Evolutionary conservation across 805 yeast species (phyloP).

Genomic region (Candida michaelii): DNA sequence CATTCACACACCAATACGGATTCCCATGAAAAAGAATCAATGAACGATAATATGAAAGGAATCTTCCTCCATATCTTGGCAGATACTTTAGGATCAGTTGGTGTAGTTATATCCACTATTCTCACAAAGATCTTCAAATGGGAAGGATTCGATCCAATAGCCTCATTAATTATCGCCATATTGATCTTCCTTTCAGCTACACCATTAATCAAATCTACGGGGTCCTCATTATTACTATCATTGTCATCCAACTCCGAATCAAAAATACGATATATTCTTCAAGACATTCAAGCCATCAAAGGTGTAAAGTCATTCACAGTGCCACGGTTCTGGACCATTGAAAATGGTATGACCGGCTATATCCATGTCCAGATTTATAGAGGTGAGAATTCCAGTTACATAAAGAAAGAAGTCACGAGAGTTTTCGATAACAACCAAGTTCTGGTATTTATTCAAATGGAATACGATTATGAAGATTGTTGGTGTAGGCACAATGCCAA

Average conservation of each 20-base stretch:
- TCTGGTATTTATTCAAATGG: slow-evolving; percentile 66
- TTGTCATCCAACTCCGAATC: slow-evolving; percentile 61
- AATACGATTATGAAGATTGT: slow-evolving; percentile 59
- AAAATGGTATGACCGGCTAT: slow-evolving; percentile 50
- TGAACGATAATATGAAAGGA: slow-evolving; percentile 82
- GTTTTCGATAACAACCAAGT: slow-evolving; percentile 51
- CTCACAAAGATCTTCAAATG: slow-evolving; percentile 64
- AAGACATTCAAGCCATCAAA: slow-evolving; percentile 64
- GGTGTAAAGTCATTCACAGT: slow-evolving; percentile 85
- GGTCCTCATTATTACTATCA: slow-evolving; percentile 66
- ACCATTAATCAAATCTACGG: slow-evolving; percentile 81
- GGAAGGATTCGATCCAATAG: slow-evolving; percentile 88
- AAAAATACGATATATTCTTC: slow-evolving; percentile 59
- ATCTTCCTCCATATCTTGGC: slow-evolving; percentile 92
- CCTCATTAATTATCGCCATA: slow-evolving; percentile 82
- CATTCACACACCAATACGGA: slow-evolving; percentile 10
- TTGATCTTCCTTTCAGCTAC: slow-evolving; percentile 79
- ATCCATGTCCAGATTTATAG: slow-evolving; percentile 73
- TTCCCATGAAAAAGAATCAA: slow-evolving; percentile 6
- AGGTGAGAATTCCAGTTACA: slow-evolving; percentile 63
- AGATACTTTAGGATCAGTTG: slow-evolving; percentile 94
- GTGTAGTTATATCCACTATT: slow-evolving; percentile 89
- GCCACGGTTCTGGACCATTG: slow-evolving; percentile 86
- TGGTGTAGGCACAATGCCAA: slow-evolving; percentile 53
- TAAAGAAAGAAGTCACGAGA: slow-evolving; percentile 59